Evolutionary conservation across 176 grass and related monocot species (phyloP).

Genomic region (Phragmites australis): DNA sequence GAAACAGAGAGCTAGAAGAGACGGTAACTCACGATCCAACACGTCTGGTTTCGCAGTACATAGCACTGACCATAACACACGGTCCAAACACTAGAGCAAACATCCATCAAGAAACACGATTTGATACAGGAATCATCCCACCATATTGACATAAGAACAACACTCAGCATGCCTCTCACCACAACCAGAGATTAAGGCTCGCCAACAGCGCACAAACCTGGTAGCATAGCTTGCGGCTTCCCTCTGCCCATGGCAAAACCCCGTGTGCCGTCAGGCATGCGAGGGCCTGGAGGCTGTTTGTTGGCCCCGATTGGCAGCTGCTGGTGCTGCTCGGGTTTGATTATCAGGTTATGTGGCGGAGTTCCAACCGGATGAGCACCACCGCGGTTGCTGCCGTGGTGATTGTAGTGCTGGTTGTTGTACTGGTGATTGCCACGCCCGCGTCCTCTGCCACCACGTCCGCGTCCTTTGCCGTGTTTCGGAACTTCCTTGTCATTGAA

Average conservation of each 20-base stretch:
- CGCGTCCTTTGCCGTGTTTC: constrained; percentile 50
- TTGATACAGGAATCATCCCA: background rate
- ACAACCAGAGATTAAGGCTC: constrained; percentile 15
- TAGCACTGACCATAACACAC: background rate
- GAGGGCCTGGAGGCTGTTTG: constrained; percentile 78
- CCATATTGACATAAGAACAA: constrained; percentile 29
- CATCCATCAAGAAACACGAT: constrained; percentile 4
- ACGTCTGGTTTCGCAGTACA: background rate
- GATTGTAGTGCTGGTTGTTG: constrained; percentile 47
- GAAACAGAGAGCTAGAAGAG: background rate
- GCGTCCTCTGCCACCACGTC: constrained; percentile 45
- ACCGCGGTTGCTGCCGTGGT: constrained; percentile 45
- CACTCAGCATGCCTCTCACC: background rate
- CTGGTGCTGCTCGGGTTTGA: constrained; percentile 38
- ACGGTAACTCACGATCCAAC: background rate
- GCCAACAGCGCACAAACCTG: constrained; percentile 1
- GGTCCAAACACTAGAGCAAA: background rate
- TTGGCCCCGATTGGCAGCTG: constrained; percentile 43
- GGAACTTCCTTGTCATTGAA: constrained; percentile 48
- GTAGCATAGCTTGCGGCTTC: constrained; percentile 44
- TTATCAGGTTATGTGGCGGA: constrained; percentile 43
- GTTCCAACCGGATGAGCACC: constrained; percentile 47
- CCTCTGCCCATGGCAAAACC: constrained; percentile 86
- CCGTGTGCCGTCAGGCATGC: constrained; percentile 88
- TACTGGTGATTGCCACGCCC: constrained; percentile 51